Conservation (phyloP, 176 grass and related monocot species). For the Hsuehochloa calcarea region DNA sequence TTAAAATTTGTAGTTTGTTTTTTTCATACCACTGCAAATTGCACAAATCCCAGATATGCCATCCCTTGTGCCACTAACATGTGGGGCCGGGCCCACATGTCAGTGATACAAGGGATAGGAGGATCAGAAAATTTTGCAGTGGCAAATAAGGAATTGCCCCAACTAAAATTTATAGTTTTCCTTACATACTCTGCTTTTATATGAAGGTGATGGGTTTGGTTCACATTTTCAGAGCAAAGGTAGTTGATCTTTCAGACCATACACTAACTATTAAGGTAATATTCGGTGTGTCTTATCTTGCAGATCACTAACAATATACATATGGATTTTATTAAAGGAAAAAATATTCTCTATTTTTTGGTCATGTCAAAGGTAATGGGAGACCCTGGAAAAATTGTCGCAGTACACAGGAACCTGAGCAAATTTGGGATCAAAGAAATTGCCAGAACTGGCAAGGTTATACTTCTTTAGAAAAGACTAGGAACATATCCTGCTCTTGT, state of each 20-base stretch:
- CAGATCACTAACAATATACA: not conserved
- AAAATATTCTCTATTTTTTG: not conserved
- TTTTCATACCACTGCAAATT: too few species aligned
- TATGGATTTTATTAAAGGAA: conserved; percentile 2
- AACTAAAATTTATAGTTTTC: not conserved
- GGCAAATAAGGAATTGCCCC: too few species aligned
- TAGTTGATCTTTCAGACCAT: conserved; percentile 67
- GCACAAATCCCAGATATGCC: too few species aligned
- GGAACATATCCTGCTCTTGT: not conserved
- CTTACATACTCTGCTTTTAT: not conserved
- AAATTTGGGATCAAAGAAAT: conserved; percentile 82
- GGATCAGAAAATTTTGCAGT: too few species aligned
- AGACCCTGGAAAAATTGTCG: conserved; percentile 76
- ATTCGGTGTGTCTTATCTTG: not conserved
- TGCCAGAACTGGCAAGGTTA: conserved; percentile 81
- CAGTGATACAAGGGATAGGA: too few species aligned
- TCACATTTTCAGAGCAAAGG: conserved; percentile 65
- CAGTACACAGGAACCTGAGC: conserved; percentile 50
- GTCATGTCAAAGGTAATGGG: conserved; percentile 55
- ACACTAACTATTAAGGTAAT: conserved; percentile 62
- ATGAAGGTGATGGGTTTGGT: conserved; percentile 71
- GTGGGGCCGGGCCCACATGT: too few species aligned
- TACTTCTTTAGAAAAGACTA: conserved; percentile 24
- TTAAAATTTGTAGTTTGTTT: too few species aligned
- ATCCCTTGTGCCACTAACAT: too few species aligned